Conservation (phyloP, 768 basidiomycete species). For the Naematelia encephala region DNA sequence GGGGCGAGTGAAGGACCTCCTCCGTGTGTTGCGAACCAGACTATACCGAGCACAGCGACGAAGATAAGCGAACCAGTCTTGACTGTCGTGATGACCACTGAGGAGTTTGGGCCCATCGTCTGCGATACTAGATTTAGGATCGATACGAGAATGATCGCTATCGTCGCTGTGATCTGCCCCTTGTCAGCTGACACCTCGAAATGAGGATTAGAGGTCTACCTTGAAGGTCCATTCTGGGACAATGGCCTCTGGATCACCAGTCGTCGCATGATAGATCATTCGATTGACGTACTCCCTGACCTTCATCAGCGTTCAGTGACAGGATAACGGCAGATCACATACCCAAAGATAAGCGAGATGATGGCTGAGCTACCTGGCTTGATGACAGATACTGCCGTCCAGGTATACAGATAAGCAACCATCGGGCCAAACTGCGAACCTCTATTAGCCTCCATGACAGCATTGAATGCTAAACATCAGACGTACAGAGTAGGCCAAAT, state of each 20-base stretch:
- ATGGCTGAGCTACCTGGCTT: conserved; percentile 65
- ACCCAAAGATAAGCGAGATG: conserved; percentile 64
- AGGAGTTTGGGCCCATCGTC: conserved; percentile 72
- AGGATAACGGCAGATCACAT: not conserved
- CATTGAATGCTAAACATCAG: not conserved
- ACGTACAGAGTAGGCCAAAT: conserved; percentile 80
- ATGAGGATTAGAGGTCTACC: conserved; percentile 9
- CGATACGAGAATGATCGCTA: conserved; percentile 69
- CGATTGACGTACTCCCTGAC: conserved; percentile 79
- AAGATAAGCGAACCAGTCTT: conserved; percentile 58
- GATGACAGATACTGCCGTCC: conserved; percentile 85
- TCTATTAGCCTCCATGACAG: conserved; percentile 2
- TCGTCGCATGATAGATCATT: conserved; percentile 73
- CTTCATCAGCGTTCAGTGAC: not conserved
- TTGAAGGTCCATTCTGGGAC: conserved; percentile 89
- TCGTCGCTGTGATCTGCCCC: conserved; percentile 62
- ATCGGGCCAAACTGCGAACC: conserved; percentile 46
- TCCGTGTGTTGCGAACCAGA: conserved; percentile 53
- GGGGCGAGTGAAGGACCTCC: conserved; percentile 24
- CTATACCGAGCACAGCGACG: conserved; percentile 72
- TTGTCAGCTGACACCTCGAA: not conserved
- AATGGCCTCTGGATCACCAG: conserved; percentile 64
- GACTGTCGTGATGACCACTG: conserved; percentile 79
- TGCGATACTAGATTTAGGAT: conserved; percentile 73
- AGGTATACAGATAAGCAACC: conserved; percentile 82